Evolutionary conservation across 306 rosid genomes (phyloP).

Genomic region (Styphnolobium japonicum): DNA sequence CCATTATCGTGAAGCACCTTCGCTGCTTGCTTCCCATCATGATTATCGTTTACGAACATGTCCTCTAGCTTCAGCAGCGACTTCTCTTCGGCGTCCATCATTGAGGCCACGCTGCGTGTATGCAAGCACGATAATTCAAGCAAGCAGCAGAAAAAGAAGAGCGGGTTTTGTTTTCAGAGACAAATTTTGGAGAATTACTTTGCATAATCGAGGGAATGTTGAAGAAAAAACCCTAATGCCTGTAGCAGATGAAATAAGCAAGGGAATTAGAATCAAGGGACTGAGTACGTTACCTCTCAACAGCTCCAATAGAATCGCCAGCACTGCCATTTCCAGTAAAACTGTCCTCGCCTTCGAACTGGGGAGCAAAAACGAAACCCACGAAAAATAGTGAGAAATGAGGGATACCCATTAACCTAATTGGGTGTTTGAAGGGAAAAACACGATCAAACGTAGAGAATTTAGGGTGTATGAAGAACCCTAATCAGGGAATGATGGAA

Average conservation of each 20-base stretch:
- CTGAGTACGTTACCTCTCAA: conserved; percentile 49
- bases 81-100: conserved; percentile 39
- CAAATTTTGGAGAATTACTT: conserved; percentile 22
- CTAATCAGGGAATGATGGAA: conserved; percentile 44
- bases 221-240: conserved; percentile 53
- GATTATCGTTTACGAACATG: conserved; percentile 5
- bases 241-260: not conserved
- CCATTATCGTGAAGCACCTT: no score
- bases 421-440: conserved; percentile 23
- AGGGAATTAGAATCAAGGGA: conserved; percentile 16
- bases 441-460: not conserved
- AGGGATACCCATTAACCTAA: conserved; percentile 43
- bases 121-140: not conserved
- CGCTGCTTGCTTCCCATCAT: no score
- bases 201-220: not conserved
- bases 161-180: not conserved
- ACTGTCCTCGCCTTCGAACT: conserved; percentile 48
- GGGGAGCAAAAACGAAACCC: not conserved
- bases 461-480: conserved; percentile 47
- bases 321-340: conserved; percentile 43
- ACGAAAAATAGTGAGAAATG: conserved; percentile 27
- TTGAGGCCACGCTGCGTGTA: conserved; percentile 50
- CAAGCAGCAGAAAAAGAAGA: not conserved
- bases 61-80: not conserved
- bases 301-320: conserved; percentile 54